Evolutionary conservation across 2,329 filamentous ascomycete genomes (phyloP), one percentile per base, ranked within the genome.

Genomic region (Hysterium pulicare): DNA sequence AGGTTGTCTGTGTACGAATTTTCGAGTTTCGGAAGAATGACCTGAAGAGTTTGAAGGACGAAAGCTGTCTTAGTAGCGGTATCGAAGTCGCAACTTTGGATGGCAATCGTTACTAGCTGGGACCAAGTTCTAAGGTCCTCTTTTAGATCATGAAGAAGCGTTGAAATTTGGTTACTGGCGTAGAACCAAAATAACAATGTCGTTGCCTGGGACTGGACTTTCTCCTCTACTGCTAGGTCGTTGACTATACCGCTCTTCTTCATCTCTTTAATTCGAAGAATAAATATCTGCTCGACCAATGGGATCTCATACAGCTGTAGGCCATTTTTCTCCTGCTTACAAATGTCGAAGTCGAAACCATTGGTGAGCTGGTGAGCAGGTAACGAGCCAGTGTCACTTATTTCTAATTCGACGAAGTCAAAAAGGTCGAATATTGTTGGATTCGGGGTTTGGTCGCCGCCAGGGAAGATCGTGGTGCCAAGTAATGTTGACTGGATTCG

Each of bases 351-450:
- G 50, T 90, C 82, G 19, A 94, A 64, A 32, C 83, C 82, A 15
- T 71, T 70, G 47, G 90, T 84, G 47, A 79, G 79, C 31, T 73
- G 68, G 16, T 86, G 70, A 4, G 73, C 63, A 2, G 82, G 81
- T 2, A 77, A 65, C 2, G 76, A 59, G 33, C 69, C 56, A 10
- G 66, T 59, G 44, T 66, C 64, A 1, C 70, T 66, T 30, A 83
- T 72, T 36, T 79, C 75, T 9, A 85, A 66, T 47, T 87, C 83
- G 62, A 93, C 78, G 57, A 97, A 97, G 67, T 98, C 93, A 56
- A 95, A 93, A 17, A 97, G 76, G 51, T 96, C 90, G 58, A 97
- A 95, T 5, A 97, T 78, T 3, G 86, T 90, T 1, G 84, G 78
- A 44, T 89, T 86, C 21, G 74, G 71, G 28, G 86, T 72, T 4